Conservation (phyloP, 2,329 filamentous ascomycete species). For the Colletotrichum sp. region DNA sequence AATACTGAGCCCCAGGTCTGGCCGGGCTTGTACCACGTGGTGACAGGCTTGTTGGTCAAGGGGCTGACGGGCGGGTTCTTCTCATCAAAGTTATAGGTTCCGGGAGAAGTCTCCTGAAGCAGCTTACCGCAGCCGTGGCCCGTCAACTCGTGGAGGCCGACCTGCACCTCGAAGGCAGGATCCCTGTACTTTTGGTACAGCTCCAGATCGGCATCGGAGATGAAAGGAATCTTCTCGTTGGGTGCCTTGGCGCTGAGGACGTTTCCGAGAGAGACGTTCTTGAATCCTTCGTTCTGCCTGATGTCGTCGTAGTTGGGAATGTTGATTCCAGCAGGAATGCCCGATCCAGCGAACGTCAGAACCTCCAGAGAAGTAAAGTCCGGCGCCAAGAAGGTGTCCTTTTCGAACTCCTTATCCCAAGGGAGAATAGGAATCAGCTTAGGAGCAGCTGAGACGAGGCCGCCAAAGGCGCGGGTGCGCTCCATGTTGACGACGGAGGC, state of each 20-base stretch:
- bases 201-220: slow-evolving; percentile 76
- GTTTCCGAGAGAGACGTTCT: slow-evolving; percentile 93
- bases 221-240: slow-evolving; percentile 91
- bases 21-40: slow-evolving; percentile 90
- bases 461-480: slow-evolving; percentile 85
- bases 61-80: slow-evolving; percentile 83
- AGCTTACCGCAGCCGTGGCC: slow-evolving; percentile 92
- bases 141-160: slow-evolving; percentile 88
- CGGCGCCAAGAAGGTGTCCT: slow-evolving; percentile 92
- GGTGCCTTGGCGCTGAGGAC: slow-evolving; percentile 90
- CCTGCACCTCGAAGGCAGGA: slow-evolving; percentile 90
- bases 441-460: slow-evolving; percentile 82
- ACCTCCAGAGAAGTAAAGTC: slow-evolving; percentile 97
- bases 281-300: slow-evolving; percentile 84
- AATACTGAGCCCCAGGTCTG: slow-evolving; percentile 97
- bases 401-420: slow-evolving; percentile 89
- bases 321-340: slow-evolving; percentile 72
- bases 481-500: slow-evolving; percentile 88
- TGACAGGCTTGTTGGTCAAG: slow-evolving; percentile 76
- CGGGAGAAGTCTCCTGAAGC: slow-evolving; percentile 84
- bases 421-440: slow-evolving; percentile 87
- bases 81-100: slow-evolving; percentile 87
- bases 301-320: slow-evolving; percentile 79
- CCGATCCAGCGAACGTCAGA: slow-evolving; percentile 73
- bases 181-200: slow-evolving; percentile 86